phyloP scores from a whole-genome alignment of 2,329 filamentous ascomycete genomes.

The Calonectria pauciramosa region DNA sequence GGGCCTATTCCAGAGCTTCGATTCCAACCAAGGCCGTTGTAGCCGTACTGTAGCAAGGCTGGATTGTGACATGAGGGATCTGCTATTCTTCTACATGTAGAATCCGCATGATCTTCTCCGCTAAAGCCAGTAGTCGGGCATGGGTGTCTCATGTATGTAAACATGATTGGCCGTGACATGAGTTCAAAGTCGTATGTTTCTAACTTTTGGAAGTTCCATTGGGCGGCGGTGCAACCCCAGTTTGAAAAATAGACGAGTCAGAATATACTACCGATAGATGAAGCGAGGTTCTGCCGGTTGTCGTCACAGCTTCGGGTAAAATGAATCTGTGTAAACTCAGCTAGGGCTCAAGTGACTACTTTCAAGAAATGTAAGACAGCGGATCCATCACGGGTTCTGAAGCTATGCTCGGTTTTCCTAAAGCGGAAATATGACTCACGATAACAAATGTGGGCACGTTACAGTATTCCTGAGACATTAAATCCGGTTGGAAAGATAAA shows the following conservation, averaged over 20 bases:
- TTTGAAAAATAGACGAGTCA: not conserved
- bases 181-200: not conserved
- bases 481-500: not conserved
- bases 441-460: not conserved
- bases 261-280: not conserved
- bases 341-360: not conserved
- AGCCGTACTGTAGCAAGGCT: not conserved
- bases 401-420: not conserved
- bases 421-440: not conserved
- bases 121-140: not conserved
- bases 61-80: not conserved
- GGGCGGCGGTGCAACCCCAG: not conserved
- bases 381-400: not conserved
- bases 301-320: not conserved
- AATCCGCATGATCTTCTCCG: not conserved
- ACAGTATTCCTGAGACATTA: not conserved
- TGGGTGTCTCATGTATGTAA: not conserved
- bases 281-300: not conserved
- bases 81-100: not conserved
- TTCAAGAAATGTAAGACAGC: not conserved
- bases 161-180: not conserved
- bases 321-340: too few relatives aligned
- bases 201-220: not conserved
- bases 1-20: not conserved
- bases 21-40: not conserved